Conservation (phyloP, 345 rosid species). For the Abelmoschus esculentus region DNA sequence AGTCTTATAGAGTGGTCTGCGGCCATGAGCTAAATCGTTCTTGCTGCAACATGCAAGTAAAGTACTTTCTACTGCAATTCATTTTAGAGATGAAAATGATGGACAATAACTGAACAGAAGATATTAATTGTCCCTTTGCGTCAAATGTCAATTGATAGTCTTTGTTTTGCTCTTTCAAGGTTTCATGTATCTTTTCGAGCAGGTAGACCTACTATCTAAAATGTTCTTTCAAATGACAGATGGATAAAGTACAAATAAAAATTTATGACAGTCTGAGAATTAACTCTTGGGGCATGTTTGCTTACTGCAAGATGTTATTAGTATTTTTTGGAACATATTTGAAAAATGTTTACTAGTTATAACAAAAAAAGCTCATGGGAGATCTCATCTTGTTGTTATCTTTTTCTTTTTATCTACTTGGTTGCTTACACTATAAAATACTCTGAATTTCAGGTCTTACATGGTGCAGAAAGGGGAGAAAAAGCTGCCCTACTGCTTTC, state of each 20-base stretch:
- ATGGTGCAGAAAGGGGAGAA: constrained; percentile 92
- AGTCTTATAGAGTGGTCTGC: background rate
- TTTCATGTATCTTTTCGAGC: background rate
- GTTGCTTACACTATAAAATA: constrained; percentile 13
- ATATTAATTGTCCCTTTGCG: background rate
- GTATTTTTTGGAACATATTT: background rate
- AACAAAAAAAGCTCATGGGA: background rate
- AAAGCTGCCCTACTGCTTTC: constrained; percentile 82
- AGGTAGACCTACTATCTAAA: background rate
- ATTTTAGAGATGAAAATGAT: background rate
- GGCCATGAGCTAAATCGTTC: background rate
- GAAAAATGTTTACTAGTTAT: too few species aligned
- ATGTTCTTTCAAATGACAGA: background rate
- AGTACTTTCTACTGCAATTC: background rate
- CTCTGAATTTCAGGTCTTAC: constrained; percentile 52
- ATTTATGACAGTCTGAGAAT: background rate
- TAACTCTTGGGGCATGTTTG: background rate
- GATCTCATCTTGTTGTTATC: background rate
- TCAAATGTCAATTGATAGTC: background rate
- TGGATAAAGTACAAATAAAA: too few species aligned
- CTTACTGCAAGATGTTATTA: background rate
- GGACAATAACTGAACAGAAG: background rate
- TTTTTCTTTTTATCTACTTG: constrained; percentile 3
- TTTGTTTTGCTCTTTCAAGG: background rate
- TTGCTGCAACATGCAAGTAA: background rate